phyloP scores from a whole-genome alignment of 495 filamentous ascomycete genomes.

The Penicillium desertorum region DNA sequence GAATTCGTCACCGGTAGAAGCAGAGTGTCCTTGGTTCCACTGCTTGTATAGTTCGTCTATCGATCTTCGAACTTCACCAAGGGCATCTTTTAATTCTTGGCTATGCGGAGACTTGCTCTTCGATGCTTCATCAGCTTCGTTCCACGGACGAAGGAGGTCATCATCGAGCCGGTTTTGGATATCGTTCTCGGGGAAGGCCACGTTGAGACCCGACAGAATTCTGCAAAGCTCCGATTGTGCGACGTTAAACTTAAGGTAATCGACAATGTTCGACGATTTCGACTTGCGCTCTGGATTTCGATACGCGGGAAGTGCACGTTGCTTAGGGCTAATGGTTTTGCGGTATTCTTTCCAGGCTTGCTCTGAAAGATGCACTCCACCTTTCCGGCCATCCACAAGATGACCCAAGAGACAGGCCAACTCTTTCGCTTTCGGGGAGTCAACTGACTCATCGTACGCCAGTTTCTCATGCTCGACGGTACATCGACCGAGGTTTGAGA shows the following conservation, averaged over 20 bases:
- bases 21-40: slow-evolving; percentile 21
- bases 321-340: slow-evolving; percentile 38
- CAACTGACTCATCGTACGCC: slow-evolving; percentile 64
- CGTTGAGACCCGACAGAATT: slow-evolving; percentile 49
- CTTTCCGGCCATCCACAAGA: slow-evolving; percentile 80
- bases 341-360: slow-evolving; percentile 54
- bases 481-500: slow-evolving; percentile 68
- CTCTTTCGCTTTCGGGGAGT: slow-evolving; percentile 52
- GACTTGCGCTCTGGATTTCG: slow-evolving; percentile 40
- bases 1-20: slow-evolving; percentile 15
- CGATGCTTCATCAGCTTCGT: slow-evolving; percentile 33
- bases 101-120: slow-evolving; percentile 23
- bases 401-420: slow-evolving; percentile 71
- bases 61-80: slow-evolving; percentile 22
- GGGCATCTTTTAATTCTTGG: slow-evolving; percentile 25
- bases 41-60: slow-evolving; percentile 18
- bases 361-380: slow-evolving; percentile 63
- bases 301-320: slow-evolving; percentile 36
- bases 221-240: slow-evolving; percentile 51
- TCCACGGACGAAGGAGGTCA: slow-evolving; percentile 49
- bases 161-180: slow-evolving; percentile 39
- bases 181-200: slow-evolving; percentile 33
- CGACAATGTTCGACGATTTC: slow-evolving; percentile 58
- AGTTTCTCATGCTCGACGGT: slow-evolving; percentile 72
- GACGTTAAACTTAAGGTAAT: slow-evolving; percentile 68